Evolutionary conservation across 2,329 filamentous ascomycete species (phyloP), one percentile per base, ranked within the genome.

Genomic region (Bipolaris bicolor): DNA sequence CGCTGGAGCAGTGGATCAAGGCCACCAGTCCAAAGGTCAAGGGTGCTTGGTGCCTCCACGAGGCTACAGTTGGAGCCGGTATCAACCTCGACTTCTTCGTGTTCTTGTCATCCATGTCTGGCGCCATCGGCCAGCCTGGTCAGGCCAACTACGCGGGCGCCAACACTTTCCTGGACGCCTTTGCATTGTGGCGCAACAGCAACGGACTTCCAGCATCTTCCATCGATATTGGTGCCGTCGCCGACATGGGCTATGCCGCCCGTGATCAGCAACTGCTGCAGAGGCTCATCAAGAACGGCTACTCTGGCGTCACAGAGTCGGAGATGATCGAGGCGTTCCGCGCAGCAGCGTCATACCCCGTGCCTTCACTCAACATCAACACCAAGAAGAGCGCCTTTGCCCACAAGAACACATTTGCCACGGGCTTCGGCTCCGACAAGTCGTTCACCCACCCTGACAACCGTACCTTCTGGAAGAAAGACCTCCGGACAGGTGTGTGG

Each of bases 141-240:
- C 82, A 85, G 60, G 61, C 75, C 3, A 80, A 78, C 60, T 85
- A 85, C 55, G 66, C 70, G 0, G 78, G 80, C 0, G 81, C 77
- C 3, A 83, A 83, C 58, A 54, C 59, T 1, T 73, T 68, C 63
- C 66, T 72, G 9, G 68, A 70, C 39, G 36, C 60, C 2, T 71
- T 73, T 37, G 58, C 49, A 0, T 47, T 59, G 7, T 70, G 62
- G 31, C 62, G 70, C 1, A 44, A 36, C 7, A 24, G 16, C 7
- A 52, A 47, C 3, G 61, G 63, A 11, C 61, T 69, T 1, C 73
- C 79, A 3, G 81, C 79, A 80, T 0, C 74, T 2, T 39, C 54
- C 0, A 48, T 88, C 2, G 80, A 87, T 62, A 73, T 88, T 13
- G 84, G 83, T 0, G 79, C 79, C 2, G 78, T 88, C 9, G 69